These are phyloP conservation scores for Prototheca wickerhamii DNA, from an alignment of 163 green algal genomes.

Conservation along the genomic window DNA sequence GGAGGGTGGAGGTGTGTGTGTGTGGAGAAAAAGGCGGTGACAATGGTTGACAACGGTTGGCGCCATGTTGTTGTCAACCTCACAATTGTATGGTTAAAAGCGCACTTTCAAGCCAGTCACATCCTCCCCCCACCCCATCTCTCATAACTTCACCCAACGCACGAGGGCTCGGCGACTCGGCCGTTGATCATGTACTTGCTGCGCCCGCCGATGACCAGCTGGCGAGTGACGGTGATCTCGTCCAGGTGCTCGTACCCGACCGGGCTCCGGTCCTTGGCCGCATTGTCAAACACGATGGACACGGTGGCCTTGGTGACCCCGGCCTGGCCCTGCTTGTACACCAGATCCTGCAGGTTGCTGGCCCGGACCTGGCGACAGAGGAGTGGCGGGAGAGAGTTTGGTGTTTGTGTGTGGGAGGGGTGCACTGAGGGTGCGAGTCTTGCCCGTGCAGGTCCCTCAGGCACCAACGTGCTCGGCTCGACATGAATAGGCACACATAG, in stretches of 20 bases:
- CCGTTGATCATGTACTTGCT: slow-evolving; percentile 99
- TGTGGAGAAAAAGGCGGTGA: background rate
- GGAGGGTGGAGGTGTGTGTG: background rate
- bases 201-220: slow-evolving; percentile 92
- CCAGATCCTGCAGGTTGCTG: slow-evolving; percentile 88
- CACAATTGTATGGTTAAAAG: background rate
- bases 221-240: slow-evolving; percentile 87
- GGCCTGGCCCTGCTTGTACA: slow-evolving; percentile 98
- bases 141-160: slow-evolving; percentile 13
- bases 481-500: background rate
- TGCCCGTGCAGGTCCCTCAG: background rate
- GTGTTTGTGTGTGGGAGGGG: background rate
- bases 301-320: slow-evolving; percentile 94
- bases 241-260: slow-evolving; percentile 89
- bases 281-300: slow-evolving; percentile 94
- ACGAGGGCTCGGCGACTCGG: slow-evolving; percentile 70
- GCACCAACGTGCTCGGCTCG: background rate
- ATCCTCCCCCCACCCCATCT: background rate
- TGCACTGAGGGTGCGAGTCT: background rate
- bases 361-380: slow-evolving; percentile 81
- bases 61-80: background rate
- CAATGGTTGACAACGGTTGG: background rate
- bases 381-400: background rate
- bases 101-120: background rate
- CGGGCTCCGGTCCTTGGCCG: slow-evolving; percentile 67